Evolutionary conservation across 441 rosid genomes (phyloP).

Genomic region (Euphorbia celastroides): DNA sequence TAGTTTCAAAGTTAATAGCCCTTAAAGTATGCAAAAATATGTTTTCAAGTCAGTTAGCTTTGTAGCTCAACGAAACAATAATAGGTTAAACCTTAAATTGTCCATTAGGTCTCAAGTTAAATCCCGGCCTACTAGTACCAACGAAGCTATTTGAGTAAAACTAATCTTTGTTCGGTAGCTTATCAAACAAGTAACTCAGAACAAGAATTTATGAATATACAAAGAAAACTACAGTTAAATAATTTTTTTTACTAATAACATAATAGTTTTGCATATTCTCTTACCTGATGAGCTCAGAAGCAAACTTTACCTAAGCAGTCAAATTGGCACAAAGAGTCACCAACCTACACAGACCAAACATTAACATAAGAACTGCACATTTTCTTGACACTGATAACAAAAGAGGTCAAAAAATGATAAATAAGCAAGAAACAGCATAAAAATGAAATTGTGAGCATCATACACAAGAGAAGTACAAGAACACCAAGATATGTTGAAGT

Average conservation of each 20-base stretch:
- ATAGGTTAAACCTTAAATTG: neutral
- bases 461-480: neutral
- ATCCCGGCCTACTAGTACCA: neutral
- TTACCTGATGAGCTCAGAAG: slow-evolving; percentile 91
- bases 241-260: neutral
- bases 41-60: neutral
- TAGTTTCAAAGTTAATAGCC: neutral
- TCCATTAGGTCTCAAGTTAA: neutral
- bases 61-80: neutral
- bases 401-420: neutral
- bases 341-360: slow-evolving; percentile 37
- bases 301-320: slow-evolving; percentile 61
- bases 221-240: neutral
- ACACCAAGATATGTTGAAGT: neutral
- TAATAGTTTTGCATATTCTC: slow-evolving; percentile 20
- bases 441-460: slow-evolving; percentile 4
- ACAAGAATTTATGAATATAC: neutral
- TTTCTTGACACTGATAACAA: neutral
- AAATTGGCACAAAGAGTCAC: slow-evolving; percentile 32
- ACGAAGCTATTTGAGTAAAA: neutral
- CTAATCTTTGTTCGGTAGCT: neutral
- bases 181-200: neutral
- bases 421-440: slow-evolving; percentile 1
- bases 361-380: slow-evolving; percentile 10
- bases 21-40: neutral